Conservation (phyloP, 2,329 filamentous ascomycete genomes). For the Fusarium sp. region DNA sequence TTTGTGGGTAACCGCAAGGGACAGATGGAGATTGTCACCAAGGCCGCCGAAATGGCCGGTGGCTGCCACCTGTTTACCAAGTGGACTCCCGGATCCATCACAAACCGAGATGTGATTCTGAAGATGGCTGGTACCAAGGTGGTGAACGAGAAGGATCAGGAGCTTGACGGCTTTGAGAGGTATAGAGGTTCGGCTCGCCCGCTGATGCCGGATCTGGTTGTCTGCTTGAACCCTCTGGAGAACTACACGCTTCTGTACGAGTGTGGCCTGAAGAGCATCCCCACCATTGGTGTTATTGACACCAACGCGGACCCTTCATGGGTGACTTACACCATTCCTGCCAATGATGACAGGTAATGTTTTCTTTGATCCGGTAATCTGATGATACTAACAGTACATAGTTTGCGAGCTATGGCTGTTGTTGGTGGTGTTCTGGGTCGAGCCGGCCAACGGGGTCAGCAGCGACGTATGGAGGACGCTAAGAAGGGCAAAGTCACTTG, state of each 20-base stretch:
- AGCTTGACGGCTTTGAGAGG: slow-evolving; percentile 69
- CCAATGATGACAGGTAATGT: slow-evolving; percentile 90
- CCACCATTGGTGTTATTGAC: slow-evolving; percentile 94
- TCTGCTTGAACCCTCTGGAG: slow-evolving; percentile 92
- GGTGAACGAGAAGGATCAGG: slow-evolving; percentile 78
- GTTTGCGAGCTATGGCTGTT: slow-evolving; percentile 82
- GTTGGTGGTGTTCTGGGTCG: slow-evolving; percentile 87
- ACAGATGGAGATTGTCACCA: slow-evolving; percentile 83
- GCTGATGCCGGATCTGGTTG: slow-evolving; percentile 87
- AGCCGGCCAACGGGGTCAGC: slow-evolving; percentile 82
- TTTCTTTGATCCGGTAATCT: background rate
- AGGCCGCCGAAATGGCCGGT: slow-evolving; percentile 79
- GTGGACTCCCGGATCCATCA: slow-evolving; percentile 92
- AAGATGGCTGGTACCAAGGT: slow-evolving; percentile 75
- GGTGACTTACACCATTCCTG: slow-evolving; percentile 96
- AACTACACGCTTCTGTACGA: slow-evolving; percentile 92
- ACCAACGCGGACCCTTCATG: slow-evolving; percentile 92
- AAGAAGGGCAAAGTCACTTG: slow-evolving; percentile 71
- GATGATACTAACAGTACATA: slow-evolving; percentile 51
- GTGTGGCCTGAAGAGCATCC: slow-evolving; percentile 87
- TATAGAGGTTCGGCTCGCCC: slow-evolving; percentile 72
- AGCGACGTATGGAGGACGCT: slow-evolving; percentile 72
- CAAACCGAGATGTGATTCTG: slow-evolving; percentile 93
- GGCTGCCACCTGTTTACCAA: slow-evolving; percentile 91
- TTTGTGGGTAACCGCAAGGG: slow-evolving; percentile 90